phyloP scores from a whole-genome alignment of 1,139 yeast genomes.

The Blastobotrys malaysiensis region DNA sequence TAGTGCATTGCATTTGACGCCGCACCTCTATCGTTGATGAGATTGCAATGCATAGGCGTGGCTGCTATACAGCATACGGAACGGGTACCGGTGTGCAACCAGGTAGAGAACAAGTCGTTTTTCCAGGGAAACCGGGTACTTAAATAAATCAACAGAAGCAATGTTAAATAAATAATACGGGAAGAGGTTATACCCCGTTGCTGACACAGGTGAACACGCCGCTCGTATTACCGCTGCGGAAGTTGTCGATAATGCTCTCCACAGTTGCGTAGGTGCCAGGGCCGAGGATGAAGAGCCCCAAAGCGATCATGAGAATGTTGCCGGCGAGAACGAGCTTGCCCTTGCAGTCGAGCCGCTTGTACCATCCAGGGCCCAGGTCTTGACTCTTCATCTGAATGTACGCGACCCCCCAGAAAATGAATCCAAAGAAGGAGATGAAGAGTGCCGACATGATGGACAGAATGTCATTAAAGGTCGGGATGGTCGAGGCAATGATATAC shows the following conservation, averaged over 20 bases:
- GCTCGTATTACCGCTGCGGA: constrained; percentile 44
- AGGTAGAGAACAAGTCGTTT: too few species aligned
- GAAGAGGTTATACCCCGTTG: constrained; percentile 35
- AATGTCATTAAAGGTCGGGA: constrained; percentile 56
- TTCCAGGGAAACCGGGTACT: background rate
- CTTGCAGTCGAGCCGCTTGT: constrained; percentile 15
- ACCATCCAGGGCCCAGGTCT: constrained; percentile 27
- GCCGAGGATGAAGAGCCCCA: constrained; percentile 51
- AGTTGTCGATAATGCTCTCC: constrained; percentile 47
- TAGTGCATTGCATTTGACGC: background rate
- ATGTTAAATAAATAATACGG: background rate
- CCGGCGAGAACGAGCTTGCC: constrained; percentile 22
- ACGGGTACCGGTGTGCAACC: background rate
- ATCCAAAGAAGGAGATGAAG: constrained; percentile 62
- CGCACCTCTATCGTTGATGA: background rate
- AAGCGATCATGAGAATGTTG: constrained; percentile 38
- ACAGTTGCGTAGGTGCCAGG: constrained; percentile 55
- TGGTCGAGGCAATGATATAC: constrained; percentile 54
- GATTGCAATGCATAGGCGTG: background rate
- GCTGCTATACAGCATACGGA: background rate
- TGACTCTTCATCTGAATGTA: constrained; percentile 31
- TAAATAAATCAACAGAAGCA: background rate
- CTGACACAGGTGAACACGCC: constrained; percentile 46
- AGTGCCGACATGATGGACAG: constrained; percentile 54
- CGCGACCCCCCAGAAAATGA: constrained; percentile 60